phyloP scores from a whole-genome alignment of 768 basidiomycete genomes.

The Hysterangium stoloniferum region DNA sequence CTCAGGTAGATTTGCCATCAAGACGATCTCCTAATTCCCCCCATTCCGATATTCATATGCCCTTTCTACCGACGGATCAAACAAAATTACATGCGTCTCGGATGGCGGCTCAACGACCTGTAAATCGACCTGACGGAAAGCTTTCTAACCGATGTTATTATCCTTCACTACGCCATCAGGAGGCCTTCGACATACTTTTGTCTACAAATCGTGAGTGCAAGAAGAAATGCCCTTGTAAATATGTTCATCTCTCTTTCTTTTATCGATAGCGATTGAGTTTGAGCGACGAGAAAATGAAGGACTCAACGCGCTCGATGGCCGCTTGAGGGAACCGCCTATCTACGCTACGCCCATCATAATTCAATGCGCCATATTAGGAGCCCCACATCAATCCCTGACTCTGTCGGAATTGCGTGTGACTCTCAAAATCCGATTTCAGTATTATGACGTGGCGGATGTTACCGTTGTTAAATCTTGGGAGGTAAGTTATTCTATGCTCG shows the following conservation, averaged over 20 bases:
- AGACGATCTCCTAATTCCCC: too few species aligned
- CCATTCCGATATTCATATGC: too few species aligned
- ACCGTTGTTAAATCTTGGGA: not conserved
- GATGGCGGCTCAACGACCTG: too few species aligned
- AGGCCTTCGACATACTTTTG: not conserved
- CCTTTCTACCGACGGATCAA: too few species aligned
- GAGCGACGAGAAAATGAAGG: not conserved
- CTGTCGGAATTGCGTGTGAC: not conserved
- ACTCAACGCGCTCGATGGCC: not conserved
- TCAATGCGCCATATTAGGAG: not conserved
- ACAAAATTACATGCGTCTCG: too few species aligned
- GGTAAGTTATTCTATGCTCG: not conserved
- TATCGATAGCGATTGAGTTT: not conserved
- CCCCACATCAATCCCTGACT: not conserved
- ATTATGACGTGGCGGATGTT: not conserved
- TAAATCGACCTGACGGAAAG: too few species aligned
- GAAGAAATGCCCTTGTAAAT: not conserved
- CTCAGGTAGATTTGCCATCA: too few species aligned
- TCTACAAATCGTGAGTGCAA: not conserved
- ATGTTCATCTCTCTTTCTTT: too few species aligned
- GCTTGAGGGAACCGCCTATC: not conserved
- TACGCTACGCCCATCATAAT: not conserved
- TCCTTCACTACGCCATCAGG: conserved; percentile 3
- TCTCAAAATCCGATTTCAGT: not conserved
- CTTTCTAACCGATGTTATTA: conserved; percentile 7